phyloP scores from a whole-genome alignment of 1,284 basidiomycete genomes.

The Volvariella surrecta region DNA sequence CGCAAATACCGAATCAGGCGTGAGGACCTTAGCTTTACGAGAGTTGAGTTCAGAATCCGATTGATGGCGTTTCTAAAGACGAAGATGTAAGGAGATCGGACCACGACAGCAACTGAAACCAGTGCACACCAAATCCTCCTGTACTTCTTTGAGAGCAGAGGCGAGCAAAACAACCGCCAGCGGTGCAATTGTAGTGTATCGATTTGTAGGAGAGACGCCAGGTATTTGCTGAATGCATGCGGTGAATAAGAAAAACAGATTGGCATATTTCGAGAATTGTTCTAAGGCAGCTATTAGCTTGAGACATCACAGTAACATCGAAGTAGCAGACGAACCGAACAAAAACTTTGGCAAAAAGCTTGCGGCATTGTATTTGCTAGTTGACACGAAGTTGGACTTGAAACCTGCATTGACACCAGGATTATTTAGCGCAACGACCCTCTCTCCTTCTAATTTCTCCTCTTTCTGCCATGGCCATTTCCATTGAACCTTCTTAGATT shows the following conservation, averaged over 20 bases:
- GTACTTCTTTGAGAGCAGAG: conserved; percentile 94
- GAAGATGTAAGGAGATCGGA: conserved; percentile 5
- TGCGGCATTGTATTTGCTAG: conserved; percentile 89
- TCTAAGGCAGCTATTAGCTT: conserved; percentile 37
- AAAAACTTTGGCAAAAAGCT: conserved; percentile 95
- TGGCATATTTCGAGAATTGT: conserved; percentile 98
- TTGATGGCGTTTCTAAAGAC: conserved; percentile 83
- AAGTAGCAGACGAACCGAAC: conserved; percentile 47
- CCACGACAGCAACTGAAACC: background rate
- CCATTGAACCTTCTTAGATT: conserved; percentile 30
- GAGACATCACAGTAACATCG: conserved; percentile 6
- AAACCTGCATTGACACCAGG: conserved; percentile 60
- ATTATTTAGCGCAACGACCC: conserved; percentile 76
- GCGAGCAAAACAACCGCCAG: conserved; percentile 86
- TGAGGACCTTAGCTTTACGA: conserved; percentile 73
- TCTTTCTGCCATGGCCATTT: conserved; percentile 78
- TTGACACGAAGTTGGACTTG: conserved; percentile 82
- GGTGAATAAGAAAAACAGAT: conserved; percentile 98
- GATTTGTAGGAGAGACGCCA: conserved; percentile 93
- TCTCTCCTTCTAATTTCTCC: conserved; percentile 50
- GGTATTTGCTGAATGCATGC: conserved; percentile 98
- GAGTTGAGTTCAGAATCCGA: conserved; percentile 92
- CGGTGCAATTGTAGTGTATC: conserved; percentile 93
- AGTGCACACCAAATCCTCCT: conserved; percentile 79
- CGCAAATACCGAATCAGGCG: conserved; percentile 57